Evolutionary conservation across 1,284 basidiomycete species (phyloP).

Genomic region (Termitomyces sp.): DNA sequence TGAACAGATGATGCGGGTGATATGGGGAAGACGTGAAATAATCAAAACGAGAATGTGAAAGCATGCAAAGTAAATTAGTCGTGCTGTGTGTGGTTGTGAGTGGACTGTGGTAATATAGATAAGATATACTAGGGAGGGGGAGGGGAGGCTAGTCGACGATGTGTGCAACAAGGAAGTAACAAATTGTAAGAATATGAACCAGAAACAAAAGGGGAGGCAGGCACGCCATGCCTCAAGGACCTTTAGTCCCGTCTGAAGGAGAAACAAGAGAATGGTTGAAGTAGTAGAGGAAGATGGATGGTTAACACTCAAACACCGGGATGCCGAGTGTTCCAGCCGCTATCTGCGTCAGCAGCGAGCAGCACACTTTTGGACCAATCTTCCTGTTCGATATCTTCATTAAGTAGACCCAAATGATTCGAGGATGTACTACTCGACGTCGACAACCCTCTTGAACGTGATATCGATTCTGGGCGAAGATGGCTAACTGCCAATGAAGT

Average conservation of each 20-base stretch:
- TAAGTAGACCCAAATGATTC: conserved; percentile 40
- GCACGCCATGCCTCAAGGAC: conserved; percentile 2
- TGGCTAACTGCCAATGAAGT: conserved; percentile 18
- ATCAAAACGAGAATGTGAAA: conserved; percentile 5
- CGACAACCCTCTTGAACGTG: conserved; percentile 17
- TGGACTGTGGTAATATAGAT: conserved; percentile 1
- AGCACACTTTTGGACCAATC: conserved; percentile 62
- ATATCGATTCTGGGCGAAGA: conserved; percentile 25
- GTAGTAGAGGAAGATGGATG: neutral
- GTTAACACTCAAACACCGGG: neutral
- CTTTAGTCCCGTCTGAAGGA: neutral
- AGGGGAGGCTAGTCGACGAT: neutral
- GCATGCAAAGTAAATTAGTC: conserved; percentile 8
- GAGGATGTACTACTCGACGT: conserved; percentile 33
- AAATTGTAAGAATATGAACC: neutral
- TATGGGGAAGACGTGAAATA: neutral
- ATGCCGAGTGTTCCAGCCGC: conserved; percentile 14
- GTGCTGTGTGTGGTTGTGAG: conserved; percentile 1
- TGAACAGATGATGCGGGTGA: neutral
- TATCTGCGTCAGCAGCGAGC: conserved; percentile 43
- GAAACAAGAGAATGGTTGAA: neutral
- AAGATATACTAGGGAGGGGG: neutral
- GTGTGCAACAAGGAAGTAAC: neutral
- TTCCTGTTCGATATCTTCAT: conserved; percentile 39
- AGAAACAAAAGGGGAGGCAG: neutral